Evolutionary conservation across 768 basidiomycete species (phyloP).

Genomic region (Rhodosporidiobolus odoratus): DNA sequence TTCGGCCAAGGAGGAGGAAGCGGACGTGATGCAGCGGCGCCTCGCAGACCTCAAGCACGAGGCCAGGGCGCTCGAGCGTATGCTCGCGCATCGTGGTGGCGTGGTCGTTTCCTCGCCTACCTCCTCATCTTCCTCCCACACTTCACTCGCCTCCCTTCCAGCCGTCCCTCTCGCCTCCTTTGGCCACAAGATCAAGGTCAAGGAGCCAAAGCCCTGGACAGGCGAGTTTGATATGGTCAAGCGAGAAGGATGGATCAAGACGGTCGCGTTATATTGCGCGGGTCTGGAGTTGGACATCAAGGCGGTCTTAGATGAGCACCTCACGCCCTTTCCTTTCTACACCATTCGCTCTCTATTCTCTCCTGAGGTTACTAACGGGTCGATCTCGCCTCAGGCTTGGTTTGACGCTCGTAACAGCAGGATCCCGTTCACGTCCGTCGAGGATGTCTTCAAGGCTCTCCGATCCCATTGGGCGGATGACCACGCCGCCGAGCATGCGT

Average conservation of each 20-base stretch:
- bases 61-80: too few relatives aligned
- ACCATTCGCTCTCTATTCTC: conserved; percentile 5
- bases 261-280: background rate
- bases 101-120: too few relatives aligned
- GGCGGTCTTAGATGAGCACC: background rate
- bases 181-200: too few relatives aligned
- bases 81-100: too few relatives aligned
- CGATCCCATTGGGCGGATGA: conserved; percentile 4
- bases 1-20: too few relatives aligned
- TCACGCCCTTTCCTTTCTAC: background rate
- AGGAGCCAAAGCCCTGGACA: background rate
- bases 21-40: too few relatives aligned
- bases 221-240: background rate
- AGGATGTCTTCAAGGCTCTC: background rate
- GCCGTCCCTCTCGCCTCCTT: background rate
- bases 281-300: background rate
- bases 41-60: too few relatives aligned
- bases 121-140: too few relatives aligned
- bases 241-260: background rate
- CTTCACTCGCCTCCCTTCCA: too few relatives aligned
- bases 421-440: background rate
- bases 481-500: background rate
- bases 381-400: conserved; percentile 2
- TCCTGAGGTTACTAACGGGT: background rate
- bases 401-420: background rate